Percentiles rank a stretch among this genome's conserved stretches.
Evolutionary conservation across 768 basidiomycete species (phyloP).

Genomic region (Leccinum longicurvipes): DNA sequence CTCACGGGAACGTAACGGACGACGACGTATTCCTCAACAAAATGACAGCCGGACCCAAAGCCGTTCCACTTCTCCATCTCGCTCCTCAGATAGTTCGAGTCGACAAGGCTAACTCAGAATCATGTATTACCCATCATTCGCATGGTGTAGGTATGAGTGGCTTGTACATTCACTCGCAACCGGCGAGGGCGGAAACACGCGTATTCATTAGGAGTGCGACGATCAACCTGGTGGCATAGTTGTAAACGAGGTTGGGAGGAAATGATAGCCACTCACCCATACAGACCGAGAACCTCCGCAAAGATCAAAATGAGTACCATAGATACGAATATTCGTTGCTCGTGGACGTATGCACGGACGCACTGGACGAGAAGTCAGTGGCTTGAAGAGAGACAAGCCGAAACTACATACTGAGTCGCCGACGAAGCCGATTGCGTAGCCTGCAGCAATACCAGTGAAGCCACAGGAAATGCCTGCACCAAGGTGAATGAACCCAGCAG

Average conservation of each 20-base stretch:
- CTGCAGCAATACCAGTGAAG: constrained; percentile 86
- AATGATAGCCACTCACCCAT: constrained; percentile 52
- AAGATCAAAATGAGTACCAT: constrained; percentile 98
- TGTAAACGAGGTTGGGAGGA: background rate
- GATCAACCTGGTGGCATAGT: constrained; percentile 54
- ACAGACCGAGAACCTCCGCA: constrained; percentile 86
- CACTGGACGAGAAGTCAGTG: constrained; percentile 47
- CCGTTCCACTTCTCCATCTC: constrained; percentile 22
- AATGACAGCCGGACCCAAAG: constrained; percentile 20
- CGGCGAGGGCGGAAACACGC: constrained; percentile 45
- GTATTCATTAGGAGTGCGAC: constrained; percentile 94
- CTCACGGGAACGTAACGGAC: constrained; percentile 39
- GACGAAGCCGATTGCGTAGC: constrained; percentile 91
- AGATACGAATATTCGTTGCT: constrained; percentile 86
- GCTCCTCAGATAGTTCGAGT: constrained; percentile 13
- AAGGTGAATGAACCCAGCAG: constrained; percentile 87
- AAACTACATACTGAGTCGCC: constrained; percentile 78
- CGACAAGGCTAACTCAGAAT: constrained; percentile 13
- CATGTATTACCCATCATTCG: constrained; percentile 7
- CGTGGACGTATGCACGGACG: constrained; percentile 87
- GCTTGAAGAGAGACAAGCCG: background rate
- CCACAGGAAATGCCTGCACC: constrained; percentile 92
- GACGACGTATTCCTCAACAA: constrained; percentile 36
- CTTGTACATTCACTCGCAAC: constrained; percentile 18
- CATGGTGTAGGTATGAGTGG: constrained; percentile 13